Base-by-base conservation (phyloP, 306 rosid genomes). In the Gastrolobium villosum region DNA sequence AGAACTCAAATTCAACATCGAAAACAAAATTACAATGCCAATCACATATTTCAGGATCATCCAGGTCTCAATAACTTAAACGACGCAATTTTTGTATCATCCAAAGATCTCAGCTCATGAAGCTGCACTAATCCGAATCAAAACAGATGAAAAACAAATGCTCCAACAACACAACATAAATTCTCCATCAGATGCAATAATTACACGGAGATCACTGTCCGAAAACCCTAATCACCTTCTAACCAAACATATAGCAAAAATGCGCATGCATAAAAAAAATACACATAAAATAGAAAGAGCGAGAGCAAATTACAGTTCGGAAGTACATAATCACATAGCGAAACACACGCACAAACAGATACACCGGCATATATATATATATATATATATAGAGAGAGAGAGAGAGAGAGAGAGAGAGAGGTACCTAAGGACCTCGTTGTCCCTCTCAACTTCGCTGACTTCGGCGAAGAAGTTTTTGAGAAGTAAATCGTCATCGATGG, bases 391-490 rank as follows among this genome's bases (percentile, higher is more conserved):
- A 20, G 0, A 20, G 26, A 20, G 26, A 20, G 26, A 20, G 26
- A 20, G 26, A 20, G 15, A 41, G 2, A 14, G 5, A 45, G 55
- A 75, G 65, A 64, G 28, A 81, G 45, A 70, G 41, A 70, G 61
- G 62, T 2, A 86, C 98, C 99, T 91, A 66, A 61, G 8, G 82
- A 91, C 99, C 86, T 95, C 96, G 88, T 95, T 93, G 81, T 95
- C 99, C 81, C 99, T 87, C 88, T 91, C 97, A 32, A 93, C 99
- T 91, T 93, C 98, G 91, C 99, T 87, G 70, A 95, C 99, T 87
- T 91, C 99, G 35, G 98, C 98, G 85, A 85, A 93, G 91, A 93
- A 95, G 75, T 70, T 90, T 85, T 93, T 93, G 91, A 96, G 99
- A 79, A 96, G 94, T 82, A 96, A 90, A 84, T 93, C 99, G 10